Base-by-base conservation (phyloP, 202 grass and related monocot species). In the Bolboschoenoplectus hybrid region DNA sequence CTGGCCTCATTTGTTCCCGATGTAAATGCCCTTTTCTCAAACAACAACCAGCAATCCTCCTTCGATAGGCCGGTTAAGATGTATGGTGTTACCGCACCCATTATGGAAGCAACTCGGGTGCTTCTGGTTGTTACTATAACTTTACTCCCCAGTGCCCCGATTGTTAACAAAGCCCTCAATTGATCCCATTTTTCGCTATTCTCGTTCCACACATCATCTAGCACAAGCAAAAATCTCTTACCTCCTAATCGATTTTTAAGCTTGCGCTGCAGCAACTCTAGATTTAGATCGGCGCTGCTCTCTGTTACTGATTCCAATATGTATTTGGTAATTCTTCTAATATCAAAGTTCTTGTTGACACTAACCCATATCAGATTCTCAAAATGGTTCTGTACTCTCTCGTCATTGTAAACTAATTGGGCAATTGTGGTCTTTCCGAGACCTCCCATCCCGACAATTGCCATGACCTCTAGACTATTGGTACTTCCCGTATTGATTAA, bases 191-290 rank as follows among this genome's bases (percentile, higher is more conserved):
- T 44, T 40, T 12, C 26, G 3, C 44, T 76, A 53, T 70, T 81
- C 17, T 87, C 85, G 11, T 71, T 72, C 81, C 85, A 82, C 34
- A 87, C 74, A 74, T 85, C 89, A 76, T 87, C 85, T 2, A 87
- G 74, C 6, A 90, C 81, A 49, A 87, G 67, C 13, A 90, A 71
- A 44, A 87, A 83, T 5, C 49, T 87, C 63, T 52, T 75, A 4
- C 35, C 61, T 9, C 35, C 16, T 5, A 90, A 7, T 2, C 20
- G 35, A 19, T 12, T 16, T 12, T 67, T 47, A 26, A 89, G 57
- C 14, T 63, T 78, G 10, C 6, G 16, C 34, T 86, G 88, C 7
- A 72, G 0, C 2, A 4, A n/a, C 35, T 82, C 76, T 9, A 87
- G 47, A 80, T 47, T 67, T 57, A 39, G 72, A 69, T 9, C 8